Conservation (phyloP, 768 basidiomycete genomes). For the Kwoniella bestiolae region DNA sequence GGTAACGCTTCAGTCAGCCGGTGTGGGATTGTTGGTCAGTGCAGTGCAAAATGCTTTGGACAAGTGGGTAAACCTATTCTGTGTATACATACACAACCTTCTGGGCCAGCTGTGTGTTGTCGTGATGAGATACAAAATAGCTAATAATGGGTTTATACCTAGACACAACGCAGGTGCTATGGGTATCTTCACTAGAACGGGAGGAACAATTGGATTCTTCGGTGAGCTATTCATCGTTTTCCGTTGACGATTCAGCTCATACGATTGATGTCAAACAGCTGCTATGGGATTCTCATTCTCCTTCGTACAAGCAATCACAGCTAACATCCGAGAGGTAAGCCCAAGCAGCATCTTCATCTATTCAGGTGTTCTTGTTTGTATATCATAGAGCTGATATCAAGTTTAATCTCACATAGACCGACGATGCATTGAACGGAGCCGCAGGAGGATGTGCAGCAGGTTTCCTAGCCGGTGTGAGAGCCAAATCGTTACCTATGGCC, state of each 20-base stretch:
- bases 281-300: constrained; percentile 88
- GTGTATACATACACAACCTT: neutral
- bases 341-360: constrained; percentile 45
- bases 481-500: constrained; percentile 80
- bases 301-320: constrained; percentile 75
- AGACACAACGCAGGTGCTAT: constrained; percentile 75
- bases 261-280: constrained; percentile 61
- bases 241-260: neutral
- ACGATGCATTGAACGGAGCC: constrained; percentile 81
- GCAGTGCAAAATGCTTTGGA: constrained; percentile 79
- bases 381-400: constrained; percentile 18
- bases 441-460: constrained; percentile 91
- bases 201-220: constrained; percentile 88
- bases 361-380: neutral
- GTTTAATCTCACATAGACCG: constrained; percentile 46
- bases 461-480: constrained; percentile 84
- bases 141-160: constrained; percentile 13
- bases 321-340: constrained; percentile 70
- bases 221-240: constrained; percentile 63
- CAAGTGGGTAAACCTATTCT: constrained; percentile 49
- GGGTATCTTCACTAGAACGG: constrained; percentile 84
- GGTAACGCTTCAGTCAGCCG: constrained; percentile 56
- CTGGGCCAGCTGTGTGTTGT: neutral
- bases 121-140: neutral
- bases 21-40: constrained; percentile 60